phyloP scores from a whole-genome alignment of 1,284 basidiomycete genomes.

The Apiotrichum akiyoshidainum region DNA sequence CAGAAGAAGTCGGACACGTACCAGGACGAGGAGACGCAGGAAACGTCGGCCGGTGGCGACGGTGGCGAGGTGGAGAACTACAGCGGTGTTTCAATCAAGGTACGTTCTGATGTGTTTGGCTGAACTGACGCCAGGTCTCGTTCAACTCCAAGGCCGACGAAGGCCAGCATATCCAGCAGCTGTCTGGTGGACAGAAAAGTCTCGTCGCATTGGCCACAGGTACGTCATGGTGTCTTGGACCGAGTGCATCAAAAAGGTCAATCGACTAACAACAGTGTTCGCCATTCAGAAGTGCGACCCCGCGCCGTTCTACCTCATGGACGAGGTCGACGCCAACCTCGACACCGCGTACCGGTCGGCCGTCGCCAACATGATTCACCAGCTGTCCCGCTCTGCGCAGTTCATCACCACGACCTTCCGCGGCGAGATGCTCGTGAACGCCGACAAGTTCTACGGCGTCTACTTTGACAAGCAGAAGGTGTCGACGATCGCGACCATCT shows the following conservation, averaged over 20 bases:
- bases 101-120: slow-evolving; percentile 41
- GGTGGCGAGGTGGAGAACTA: slow-evolving; percentile 86
- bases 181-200: slow-evolving; percentile 97
- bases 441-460: slow-evolving; percentile 99
- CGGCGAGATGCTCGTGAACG: slow-evolving; percentile 78
- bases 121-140: slow-evolving; percentile 51
- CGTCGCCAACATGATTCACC: slow-evolving; percentile 97
- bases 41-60: slow-evolving; percentile 47
- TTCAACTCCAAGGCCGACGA: slow-evolving; percentile 98
- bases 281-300: slow-evolving; percentile 99
- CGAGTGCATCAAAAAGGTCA: too few relatives aligned
- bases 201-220: slow-evolving; percentile 92
- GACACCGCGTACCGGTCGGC: slow-evolving; percentile 97
- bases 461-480: slow-evolving; percentile 94
- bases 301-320: slow-evolving; percentile 99
- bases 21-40: slow-evolving; percentile 50
- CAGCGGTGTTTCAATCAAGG: slow-evolving; percentile 94
- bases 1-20: slow-evolving; percentile 70
- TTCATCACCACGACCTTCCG: slow-evolving; percentile 99
- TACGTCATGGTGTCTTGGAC: slow-evolving; percentile 46
- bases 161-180: slow-evolving; percentile 89
- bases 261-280: slow-evolving; percentile 62
- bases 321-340: slow-evolving; percentile 98
- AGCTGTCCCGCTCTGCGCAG: slow-evolving; percentile 79
- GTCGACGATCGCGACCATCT: slow-evolving; percentile 54